Evolutionary conservation across 805 yeast species (phyloP).

Genomic region (Suhomyces sp.): DNA sequence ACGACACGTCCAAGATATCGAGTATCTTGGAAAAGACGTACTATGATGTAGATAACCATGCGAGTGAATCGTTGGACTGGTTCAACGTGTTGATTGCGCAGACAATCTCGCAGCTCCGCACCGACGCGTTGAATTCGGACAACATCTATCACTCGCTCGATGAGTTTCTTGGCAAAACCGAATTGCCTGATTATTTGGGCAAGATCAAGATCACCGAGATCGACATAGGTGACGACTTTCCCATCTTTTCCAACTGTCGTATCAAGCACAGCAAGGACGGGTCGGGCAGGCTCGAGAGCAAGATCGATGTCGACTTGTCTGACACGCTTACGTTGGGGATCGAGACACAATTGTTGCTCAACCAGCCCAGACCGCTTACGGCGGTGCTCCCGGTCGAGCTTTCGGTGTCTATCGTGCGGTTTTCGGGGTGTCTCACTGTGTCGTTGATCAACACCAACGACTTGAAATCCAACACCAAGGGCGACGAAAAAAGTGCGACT

Average conservation of each 20-base stretch:
- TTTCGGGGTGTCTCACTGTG: conserved; percentile 85
- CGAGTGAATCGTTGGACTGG: conserved; percentile 94
- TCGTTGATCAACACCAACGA: conserved; percentile 54
- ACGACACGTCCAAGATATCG: conserved; percentile 18
- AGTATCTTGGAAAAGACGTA: conserved; percentile 85
- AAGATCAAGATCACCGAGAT: conserved; percentile 77
- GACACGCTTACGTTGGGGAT: conserved; percentile 85
- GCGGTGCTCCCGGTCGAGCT: conserved; percentile 85
- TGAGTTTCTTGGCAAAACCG: conserved; percentile 57
- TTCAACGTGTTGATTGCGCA: conserved; percentile 93
- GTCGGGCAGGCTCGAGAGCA: conserved; percentile 67
- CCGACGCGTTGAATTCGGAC: conserved; percentile 84
- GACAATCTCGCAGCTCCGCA: conserved; percentile 77
- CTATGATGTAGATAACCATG: conserved; percentile 83
- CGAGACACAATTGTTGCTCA: conserved; percentile 73
- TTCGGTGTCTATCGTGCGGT: conserved; percentile 83
- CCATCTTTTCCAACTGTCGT: conserved; percentile 90
- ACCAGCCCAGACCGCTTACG: conserved; percentile 77
- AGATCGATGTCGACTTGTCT: conserved; percentile 84
- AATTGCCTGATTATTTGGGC: conserved; percentile 78
- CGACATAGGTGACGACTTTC: conserved; percentile 92
- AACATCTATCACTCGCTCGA: conserved; percentile 79
- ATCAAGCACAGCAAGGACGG: conserved; percentile 58
- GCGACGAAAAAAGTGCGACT: conserved; percentile 18
- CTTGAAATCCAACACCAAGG: conserved; percentile 6